Percentiles rank a stretch among this genome's conserved stretches.
phyloP scores from a whole-genome alignment of 2,329 filamentous ascomycete species.

The Stromatinia cepivora region DNA sequence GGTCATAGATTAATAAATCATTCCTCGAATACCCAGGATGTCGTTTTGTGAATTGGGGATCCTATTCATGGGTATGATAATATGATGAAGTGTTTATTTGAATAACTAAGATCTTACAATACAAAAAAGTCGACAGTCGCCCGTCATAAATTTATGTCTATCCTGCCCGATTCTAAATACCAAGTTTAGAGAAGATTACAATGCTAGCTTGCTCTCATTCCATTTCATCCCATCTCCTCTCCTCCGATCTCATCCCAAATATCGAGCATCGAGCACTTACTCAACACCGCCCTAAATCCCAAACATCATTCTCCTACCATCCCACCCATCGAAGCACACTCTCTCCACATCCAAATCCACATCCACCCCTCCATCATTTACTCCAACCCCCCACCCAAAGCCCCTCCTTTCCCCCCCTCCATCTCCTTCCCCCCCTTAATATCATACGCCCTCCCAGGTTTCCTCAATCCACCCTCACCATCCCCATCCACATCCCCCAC shows the following conservation, averaged over 20 bases:
- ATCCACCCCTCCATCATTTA: background rate
- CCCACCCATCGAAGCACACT: background rate
- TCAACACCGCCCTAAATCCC: background rate
- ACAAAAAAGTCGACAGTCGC: background rate
- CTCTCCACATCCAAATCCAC: background rate
- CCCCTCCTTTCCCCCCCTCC: background rate
- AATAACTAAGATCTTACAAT: background rate
- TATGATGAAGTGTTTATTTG: too few relatives aligned
- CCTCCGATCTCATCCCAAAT: background rate
- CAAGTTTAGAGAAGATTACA: background rate
- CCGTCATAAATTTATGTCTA: background rate
- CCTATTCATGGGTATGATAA: too few relatives aligned
- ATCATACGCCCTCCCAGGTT: slow-evolving; percentile 2
- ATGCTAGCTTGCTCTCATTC: background rate
- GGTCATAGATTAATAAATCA: too few relatives aligned
- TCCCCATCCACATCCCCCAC: slow-evolving; percentile 45
- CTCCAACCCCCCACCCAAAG: background rate
- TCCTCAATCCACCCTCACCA: slow-evolving; percentile 36
- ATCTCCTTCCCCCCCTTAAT: background rate
- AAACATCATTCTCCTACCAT: too few relatives aligned
- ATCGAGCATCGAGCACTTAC: background rate
- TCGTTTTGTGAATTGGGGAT: too few relatives aligned
- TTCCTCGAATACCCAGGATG: too few relatives aligned
- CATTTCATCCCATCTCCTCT: background rate
- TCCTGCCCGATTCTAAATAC: background rate